Conservation (phyloP, 2,329 filamentous ascomycete species). For the Diaporthe sp. region DNA sequence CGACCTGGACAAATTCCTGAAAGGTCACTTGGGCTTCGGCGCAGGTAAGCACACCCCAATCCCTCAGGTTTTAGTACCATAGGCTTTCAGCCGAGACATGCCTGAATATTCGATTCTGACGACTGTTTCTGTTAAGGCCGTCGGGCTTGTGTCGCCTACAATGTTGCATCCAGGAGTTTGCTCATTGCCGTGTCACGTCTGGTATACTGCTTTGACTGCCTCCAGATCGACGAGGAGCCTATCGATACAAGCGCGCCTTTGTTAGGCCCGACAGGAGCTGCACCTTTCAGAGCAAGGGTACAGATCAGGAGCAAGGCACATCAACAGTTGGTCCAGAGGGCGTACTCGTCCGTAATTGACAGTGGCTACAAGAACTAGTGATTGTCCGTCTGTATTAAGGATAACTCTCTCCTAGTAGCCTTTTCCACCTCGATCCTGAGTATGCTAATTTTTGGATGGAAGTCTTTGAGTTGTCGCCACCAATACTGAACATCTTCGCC, state of each 20-base stretch:
- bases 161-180: neutral
- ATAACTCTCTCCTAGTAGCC: too few species aligned
- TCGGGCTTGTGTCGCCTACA: neutral
- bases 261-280: neutral
- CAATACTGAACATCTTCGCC: neutral
- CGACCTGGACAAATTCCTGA: constrained; percentile 2
- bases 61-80: too few species aligned
- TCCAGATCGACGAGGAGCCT: neutral
- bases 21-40: neutral
- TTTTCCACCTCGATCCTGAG: too few species aligned
- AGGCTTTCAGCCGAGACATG: neutral
- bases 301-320: neutral
- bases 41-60: neutral
- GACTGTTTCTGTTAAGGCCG: neutral
- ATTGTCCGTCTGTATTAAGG: neutral
- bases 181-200: constrained; percentile 11
- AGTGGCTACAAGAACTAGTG: neutral
- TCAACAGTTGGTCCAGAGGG: neutral
- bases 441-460: neutral
- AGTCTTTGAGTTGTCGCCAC: too few species aligned
- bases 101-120: neutral
- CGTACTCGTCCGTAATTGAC: neutral
- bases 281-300: neutral
- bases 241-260: neutral
- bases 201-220: constrained; percentile 9